Percentiles rank a stretch among this genome's conserved stretches.
These are phyloP conservation scores for Solanum hybrid DNA, from an alignment of 305 asterid species.

Conservation along the genomic window DNA sequence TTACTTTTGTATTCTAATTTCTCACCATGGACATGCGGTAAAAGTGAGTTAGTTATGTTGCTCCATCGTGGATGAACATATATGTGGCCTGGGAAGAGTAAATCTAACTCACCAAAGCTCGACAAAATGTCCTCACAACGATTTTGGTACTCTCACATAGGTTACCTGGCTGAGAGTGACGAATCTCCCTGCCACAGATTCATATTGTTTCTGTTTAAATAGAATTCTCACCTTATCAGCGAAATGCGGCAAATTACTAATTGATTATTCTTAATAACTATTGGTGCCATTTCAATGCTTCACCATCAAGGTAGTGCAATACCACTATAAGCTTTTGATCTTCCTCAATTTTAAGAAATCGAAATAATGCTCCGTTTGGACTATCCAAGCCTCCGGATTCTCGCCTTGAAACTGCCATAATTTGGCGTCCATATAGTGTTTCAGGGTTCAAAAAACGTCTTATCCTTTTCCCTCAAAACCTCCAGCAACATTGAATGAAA, in stretches of 20 bases:
- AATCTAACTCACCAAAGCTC: not conserved
- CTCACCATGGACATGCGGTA: not conserved
- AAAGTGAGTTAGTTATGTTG: not conserved
- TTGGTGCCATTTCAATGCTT: not conserved
- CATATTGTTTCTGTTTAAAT: too few species aligned
- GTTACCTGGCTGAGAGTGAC: not conserved
- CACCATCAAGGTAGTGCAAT: not conserved
- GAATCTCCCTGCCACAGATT: too few species aligned
- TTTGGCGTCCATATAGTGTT: too few species aligned
- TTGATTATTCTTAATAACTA: not conserved
- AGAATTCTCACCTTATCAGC: not conserved
- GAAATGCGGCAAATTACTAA: not conserved
- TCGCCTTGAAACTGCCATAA: not conserved
- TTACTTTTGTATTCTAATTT: not conserved
- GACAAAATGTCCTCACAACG: not conserved
- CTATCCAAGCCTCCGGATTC: not conserved
- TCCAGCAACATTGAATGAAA: too few species aligned
- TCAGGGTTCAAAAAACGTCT: too few species aligned
- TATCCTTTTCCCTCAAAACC: too few species aligned
- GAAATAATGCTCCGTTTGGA: not conserved
- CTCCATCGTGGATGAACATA: not conserved
- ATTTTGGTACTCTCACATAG: not conserved
- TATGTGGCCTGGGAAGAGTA: not conserved
- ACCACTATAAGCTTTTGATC: not conserved
- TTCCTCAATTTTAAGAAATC: not conserved